Conservation (phyloP, 2,329 filamentous ascomycete species). For the Coccinonectria pachysandricola region DNA sequence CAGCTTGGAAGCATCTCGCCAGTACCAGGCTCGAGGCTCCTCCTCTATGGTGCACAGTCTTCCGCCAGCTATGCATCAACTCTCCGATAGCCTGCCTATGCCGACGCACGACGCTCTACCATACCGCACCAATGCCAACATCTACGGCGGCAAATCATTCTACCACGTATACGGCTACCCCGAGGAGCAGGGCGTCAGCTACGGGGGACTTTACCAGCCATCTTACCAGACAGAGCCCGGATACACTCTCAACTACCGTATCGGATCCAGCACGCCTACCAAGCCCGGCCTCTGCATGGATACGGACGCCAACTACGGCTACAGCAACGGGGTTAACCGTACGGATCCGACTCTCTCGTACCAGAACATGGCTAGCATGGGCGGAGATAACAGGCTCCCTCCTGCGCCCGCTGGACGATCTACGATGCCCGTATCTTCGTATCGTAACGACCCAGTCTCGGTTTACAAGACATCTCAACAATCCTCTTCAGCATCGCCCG, state of each 20-base stretch:
- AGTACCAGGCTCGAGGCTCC: constrained; percentile 18
- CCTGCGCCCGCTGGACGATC: constrained; percentile 9
- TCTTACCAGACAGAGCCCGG: constrained; percentile 11
- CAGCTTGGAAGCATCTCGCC: constrained; percentile 22
- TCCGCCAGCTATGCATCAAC: constrained; percentile 7
- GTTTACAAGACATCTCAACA: too few relatives aligned
- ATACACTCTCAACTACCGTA: constrained; percentile 20
- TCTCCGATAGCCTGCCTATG: constrained; percentile 11
- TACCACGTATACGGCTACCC: constrained; percentile 15
- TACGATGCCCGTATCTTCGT: constrained; percentile 11
- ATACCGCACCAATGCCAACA: constrained; percentile 14
- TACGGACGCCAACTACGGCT: constrained; percentile 18
- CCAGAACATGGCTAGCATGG: constrained; percentile 10
- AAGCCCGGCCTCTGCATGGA: constrained; percentile 19
- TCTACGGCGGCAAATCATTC: constrained; percentile 17
- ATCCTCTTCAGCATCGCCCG: too few relatives aligned
- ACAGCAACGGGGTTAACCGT: constrained; percentile 11
- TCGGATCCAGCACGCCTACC: constrained; percentile 5
- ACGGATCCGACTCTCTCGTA: constrained; percentile 10
- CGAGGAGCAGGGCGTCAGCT: constrained; percentile 17
- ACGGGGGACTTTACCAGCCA: constrained; percentile 15
- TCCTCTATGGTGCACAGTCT: constrained; percentile 9
- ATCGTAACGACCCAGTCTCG: constrained; percentile 17
- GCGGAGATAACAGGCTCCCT: constrained; percentile 14
- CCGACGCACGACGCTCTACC: constrained; percentile 8